These are phyloP conservation scores for Lactarius deliciosus DNA, from an alignment of 768 basidiomycete genomes.

Conservation along the genomic window DNA sequence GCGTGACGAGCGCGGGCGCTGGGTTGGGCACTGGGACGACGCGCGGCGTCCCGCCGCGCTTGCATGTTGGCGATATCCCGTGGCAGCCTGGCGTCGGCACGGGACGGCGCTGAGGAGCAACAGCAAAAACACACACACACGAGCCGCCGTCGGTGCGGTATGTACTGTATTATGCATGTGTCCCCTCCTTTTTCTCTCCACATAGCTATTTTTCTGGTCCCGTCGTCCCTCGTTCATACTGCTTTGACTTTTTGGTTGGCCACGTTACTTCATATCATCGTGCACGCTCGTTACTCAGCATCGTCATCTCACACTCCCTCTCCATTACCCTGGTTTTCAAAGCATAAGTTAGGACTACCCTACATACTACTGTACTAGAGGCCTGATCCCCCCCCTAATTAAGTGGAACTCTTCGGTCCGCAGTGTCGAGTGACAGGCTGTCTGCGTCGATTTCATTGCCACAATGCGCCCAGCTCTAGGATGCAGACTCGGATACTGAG, in stretches of 20 bases:
- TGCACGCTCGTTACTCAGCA: not conserved
- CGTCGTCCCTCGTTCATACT: not conserved
- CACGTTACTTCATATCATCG: not conserved
- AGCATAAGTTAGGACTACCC: conserved; percentile 6
- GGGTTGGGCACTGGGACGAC: conserved; percentile 23
- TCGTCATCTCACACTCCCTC: not conserved
- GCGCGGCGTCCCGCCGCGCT: conserved; percentile 42
- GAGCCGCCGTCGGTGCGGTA: too few species aligned
- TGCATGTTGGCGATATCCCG: conserved; percentile 60
- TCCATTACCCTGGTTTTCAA: conserved; percentile 1
- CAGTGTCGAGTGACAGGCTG: not conserved
- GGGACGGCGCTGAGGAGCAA: conserved; percentile 14
- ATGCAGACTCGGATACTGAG: too few species aligned
- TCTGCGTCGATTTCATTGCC: too few species aligned
- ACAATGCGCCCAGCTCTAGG: too few species aligned
- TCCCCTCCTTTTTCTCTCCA: not conserved
- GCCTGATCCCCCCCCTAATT: conserved; percentile 9
- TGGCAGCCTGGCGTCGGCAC: conserved; percentile 44
- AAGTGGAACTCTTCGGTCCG: not conserved
- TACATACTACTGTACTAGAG: conserved; percentile 27
- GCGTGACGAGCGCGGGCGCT: conserved; percentile 38
- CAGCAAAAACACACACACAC: too few species aligned
- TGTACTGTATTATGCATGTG: conserved; percentile 10
- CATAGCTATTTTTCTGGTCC: not conserved
- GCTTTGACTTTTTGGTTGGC: not conserved